Percentiles rank a stretch among this genome's conserved stretches.
Evolutionary conservation across 805 yeast genomes (phyloP).

Genomic region (Suhomyces sp.): DNA sequence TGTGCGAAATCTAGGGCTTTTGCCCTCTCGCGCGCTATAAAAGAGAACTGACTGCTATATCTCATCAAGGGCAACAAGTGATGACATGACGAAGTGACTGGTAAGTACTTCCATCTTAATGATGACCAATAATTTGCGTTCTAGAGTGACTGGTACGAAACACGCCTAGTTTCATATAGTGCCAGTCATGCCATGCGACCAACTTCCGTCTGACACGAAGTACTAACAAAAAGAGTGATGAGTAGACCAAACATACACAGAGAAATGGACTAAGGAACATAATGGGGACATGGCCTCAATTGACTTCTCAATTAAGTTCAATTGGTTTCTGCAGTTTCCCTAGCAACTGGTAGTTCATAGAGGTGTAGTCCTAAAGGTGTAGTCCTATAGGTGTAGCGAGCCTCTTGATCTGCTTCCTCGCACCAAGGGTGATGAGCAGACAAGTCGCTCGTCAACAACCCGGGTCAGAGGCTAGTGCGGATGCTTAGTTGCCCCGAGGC

Average conservation of each 20-base stretch:
- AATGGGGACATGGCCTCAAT: background rate
- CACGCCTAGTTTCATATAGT: slow-evolving; percentile 47
- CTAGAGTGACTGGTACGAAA: slow-evolving; percentile 38
- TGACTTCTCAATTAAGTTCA: background rate
- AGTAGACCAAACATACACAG: background rate
- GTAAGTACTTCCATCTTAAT: slow-evolving; percentile 13
- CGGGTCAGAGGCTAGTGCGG: background rate
- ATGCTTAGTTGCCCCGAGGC: background rate
- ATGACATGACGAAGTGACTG: background rate
- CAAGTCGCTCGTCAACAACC: background rate
- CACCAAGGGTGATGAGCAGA: background rate
- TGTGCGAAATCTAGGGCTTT: background rate
- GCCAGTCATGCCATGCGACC: slow-evolving; percentile 40
- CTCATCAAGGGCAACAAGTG: background rate
- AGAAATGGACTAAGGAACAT: background rate
- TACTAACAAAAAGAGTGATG: slow-evolving; percentile 3
- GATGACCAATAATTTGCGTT: slow-evolving; percentile 51
- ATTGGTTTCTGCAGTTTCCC: background rate
- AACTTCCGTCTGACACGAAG: slow-evolving; percentile 20
- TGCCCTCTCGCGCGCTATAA: background rate
- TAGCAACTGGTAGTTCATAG: background rate
- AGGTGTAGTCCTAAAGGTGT: background rate
- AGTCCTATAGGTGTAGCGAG: background rate
- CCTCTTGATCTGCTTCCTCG: background rate
- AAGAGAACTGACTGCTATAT: background rate